A percentile compares a stretch with the other conserved stretches of the same genome.
These are phyloP conservation scores for Aspergillus sergii DNA, from an alignment of 2,329 filamentous ascomycete species.

Conservation along the genomic window DNA sequence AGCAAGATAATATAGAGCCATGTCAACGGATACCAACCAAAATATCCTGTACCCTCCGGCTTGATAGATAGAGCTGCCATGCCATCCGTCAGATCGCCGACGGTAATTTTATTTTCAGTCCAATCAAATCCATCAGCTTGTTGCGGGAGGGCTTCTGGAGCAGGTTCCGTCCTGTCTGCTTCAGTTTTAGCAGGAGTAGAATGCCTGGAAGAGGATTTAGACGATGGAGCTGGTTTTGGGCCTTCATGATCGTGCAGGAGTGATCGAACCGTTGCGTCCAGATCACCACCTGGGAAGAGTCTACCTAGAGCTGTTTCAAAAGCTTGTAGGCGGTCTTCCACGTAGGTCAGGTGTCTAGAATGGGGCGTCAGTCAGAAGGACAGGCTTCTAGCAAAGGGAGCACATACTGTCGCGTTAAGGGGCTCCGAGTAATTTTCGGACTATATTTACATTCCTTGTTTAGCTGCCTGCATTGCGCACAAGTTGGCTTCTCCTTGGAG, in stretches of 20 bases:
- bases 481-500: conserved; percentile 45
- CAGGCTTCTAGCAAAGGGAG: not conserved
- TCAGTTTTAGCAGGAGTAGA: conserved; percentile 40
- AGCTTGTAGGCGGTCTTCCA: conserved; percentile 42
- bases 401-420: conserved; percentile 45
- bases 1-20: not conserved
- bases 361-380: not conserved
- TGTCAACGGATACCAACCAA: conserved; percentile 28
- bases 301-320: conserved; percentile 43
- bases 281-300: conserved; percentile 42
- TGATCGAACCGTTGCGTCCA: conserved; percentile 42
- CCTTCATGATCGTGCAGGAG: conserved; percentile 40
- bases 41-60: conserved; percentile 44
- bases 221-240: conserved; percentile 34
- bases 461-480: conserved; percentile 43
- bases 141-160: conserved; percentile 48
- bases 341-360: conserved; percentile 41
- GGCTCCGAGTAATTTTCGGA: conserved; percentile 44
- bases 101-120: conserved; percentile 42
- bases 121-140: conserved; percentile 44
- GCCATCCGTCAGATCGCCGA: conserved; percentile 42
- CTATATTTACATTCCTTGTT: conserved; percentile 47
- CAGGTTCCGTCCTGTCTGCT: conserved; percentile 36
- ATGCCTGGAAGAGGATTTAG: conserved; percentile 41
- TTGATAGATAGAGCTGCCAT: conserved; percentile 46